These are phyloP conservation scores for Kingdonia uniflora DNA, from an alignment of 164 flowering plant species.

Conservation along the genomic window DNA sequence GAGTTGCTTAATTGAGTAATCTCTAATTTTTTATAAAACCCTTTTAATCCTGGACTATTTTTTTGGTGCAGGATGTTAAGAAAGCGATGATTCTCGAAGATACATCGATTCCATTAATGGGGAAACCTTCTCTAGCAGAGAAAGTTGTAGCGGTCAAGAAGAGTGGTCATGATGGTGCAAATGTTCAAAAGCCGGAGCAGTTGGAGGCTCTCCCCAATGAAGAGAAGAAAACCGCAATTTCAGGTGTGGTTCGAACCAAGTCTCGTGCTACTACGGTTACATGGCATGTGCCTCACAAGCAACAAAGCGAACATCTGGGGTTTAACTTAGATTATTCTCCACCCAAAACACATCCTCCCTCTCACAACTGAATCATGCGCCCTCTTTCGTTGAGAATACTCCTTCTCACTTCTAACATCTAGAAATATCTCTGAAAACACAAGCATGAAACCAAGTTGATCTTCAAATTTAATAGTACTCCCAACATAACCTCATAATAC, in stretches of 20 bases:
- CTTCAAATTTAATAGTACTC: too few relatives aligned
- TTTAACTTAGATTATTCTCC: conserved; percentile 45
- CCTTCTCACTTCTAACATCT: too few relatives aligned
- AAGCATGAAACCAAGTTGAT: too few relatives aligned
- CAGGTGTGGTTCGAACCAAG: conserved; percentile 17
- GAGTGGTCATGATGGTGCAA: conserved; percentile 5
- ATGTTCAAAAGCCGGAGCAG: conserved; percentile 6
- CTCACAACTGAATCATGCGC: conserved; percentile 40
- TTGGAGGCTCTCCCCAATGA: neutral
- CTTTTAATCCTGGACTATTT: neutral
- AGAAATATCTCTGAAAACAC: too few relatives aligned
- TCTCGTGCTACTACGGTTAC: conserved; percentile 18
- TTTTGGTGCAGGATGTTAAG: conserved; percentile 16
- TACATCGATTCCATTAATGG: conserved; percentile 2
- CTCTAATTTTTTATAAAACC: neutral
- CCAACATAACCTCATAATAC: neutral
- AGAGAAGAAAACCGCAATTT: conserved; percentile 3
- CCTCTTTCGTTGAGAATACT: neutral
- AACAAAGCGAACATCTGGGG: conserved; percentile 14
- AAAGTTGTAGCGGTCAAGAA: neutral
- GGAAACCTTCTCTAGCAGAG: neutral
- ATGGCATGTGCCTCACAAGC: conserved; percentile 17
- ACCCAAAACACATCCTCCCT: conserved; percentile 64
- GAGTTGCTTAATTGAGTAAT: neutral
- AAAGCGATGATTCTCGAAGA: neutral